Percentiles rank a stretch among this genome's conserved stretches.
Evolutionary conservation across 2,329 filamentous ascomycete species (phyloP).

Genomic region (Leptodontidium sp.): DNA sequence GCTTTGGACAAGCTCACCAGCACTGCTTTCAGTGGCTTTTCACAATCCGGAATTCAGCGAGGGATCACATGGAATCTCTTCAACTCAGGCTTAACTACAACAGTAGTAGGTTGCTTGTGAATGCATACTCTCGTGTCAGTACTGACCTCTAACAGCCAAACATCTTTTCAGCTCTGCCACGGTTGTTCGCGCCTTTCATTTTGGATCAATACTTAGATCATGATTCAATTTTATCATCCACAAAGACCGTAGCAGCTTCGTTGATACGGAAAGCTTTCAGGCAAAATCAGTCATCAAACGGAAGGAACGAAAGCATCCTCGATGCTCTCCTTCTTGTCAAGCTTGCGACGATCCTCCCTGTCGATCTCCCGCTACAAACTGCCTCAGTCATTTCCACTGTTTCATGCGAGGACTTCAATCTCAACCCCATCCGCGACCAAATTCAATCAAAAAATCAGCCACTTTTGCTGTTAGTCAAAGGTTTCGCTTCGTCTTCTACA

Average conservation of each 20-base stretch:
- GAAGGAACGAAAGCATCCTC: constrained; percentile 1
- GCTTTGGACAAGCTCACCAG: constrained; percentile 1
- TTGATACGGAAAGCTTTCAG: not conserved
- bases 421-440: not conserved
- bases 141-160: not conserved
- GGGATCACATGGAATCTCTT: not conserved
- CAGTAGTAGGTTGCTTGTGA: not conserved
- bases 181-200: not conserved
- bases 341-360: not conserved
- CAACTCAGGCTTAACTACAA: not conserved
- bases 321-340: not conserved
- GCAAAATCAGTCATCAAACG: not conserved
- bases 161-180: not conserved
- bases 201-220: not conserved
- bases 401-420: not conserved
- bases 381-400: not conserved
- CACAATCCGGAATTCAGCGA: not conserved
- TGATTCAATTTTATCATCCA: not conserved
- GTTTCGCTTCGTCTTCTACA: not conserved
- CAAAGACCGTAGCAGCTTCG: not conserved
- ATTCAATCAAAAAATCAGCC: not conserved
- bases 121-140: not conserved
- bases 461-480: not conserved
- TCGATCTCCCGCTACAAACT: constrained; percentile 1
- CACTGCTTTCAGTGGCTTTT: not conserved